A percentile compares a stretch with the other conserved stretches of the same genome.
Evolutionary conservation across 306 rosid genomes (phyloP).

Genomic region (Elaeagnus macrophylla): DNA sequence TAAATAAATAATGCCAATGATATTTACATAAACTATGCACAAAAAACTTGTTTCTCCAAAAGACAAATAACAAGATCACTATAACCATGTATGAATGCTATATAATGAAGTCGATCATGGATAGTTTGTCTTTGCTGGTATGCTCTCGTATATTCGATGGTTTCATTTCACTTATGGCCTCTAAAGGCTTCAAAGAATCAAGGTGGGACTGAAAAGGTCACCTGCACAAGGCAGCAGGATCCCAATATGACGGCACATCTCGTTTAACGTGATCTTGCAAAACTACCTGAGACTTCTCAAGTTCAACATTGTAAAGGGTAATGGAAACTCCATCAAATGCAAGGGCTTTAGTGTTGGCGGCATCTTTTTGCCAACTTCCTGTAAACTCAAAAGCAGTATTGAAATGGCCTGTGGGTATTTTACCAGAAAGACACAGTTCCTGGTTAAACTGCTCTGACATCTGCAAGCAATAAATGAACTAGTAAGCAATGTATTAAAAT

Average conservation of each 20-base stretch:
- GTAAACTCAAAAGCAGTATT: constrained; percentile 61
- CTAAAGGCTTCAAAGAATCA: too few species aligned
- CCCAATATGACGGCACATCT: constrained; percentile 83
- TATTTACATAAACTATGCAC: too few species aligned
- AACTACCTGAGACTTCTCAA: constrained; percentile 53
- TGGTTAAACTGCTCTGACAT: constrained; percentile 89
- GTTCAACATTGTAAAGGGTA: constrained; percentile 57
- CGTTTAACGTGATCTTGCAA: constrained; percentile 57
- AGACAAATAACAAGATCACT: too few species aligned
- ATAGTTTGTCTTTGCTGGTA: too few species aligned
- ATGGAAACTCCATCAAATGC: constrained; percentile 69
- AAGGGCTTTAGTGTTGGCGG: constrained; percentile 67
- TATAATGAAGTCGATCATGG: too few species aligned
- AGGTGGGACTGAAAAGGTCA: background rate
- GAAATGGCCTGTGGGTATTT: constrained; percentile 82
- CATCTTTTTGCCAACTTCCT: constrained; percentile 77
- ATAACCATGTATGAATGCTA: too few species aligned
- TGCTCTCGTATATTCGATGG: too few species aligned
- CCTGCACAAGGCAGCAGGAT: constrained; percentile 79
- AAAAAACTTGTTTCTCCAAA: too few species aligned
- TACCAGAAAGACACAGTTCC: constrained; percentile 65
- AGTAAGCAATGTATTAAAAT: background rate
- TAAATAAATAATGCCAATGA: too few species aligned
- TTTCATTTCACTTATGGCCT: too few species aligned
- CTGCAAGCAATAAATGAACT: constrained; percentile 21